Evolutionary conservation across 768 basidiomycete genomes (phyloP), one percentile per base, ranked within the genome.

Genomic region (Thelephora ganbajun): DNA sequence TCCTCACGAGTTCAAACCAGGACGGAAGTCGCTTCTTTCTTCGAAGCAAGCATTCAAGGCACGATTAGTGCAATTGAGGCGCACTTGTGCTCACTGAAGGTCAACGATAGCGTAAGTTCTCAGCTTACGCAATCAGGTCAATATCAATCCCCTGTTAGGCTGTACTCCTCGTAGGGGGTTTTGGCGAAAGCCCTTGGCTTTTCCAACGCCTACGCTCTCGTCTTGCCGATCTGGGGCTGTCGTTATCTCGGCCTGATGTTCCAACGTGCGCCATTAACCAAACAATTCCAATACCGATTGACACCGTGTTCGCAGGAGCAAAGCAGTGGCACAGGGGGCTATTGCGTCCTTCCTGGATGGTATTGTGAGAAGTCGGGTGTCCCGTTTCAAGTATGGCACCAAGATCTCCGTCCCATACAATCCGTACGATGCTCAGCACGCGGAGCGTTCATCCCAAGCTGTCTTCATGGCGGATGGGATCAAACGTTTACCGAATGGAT

Each of bases 311-410:
- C 35, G 13, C 46, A 71, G 69, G 33, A 66, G 64, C 53, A 76
- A 67, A 57, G 76, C 73, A 0, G 76, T 77, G 7, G 72, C 76
- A 1, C 71, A 76, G 42, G 76, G 76, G 1, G 72, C 67, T 5
- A 56, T 67, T 19, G 65, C 62, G 2, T 69, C 56, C 47, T 65
- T 59, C 22, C 45, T 78, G 14, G 71, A 77, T 49, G 69, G 69
- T 50, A 67, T 69, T 11, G 74, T 77, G 5, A 63, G 67, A 6
- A 64, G 64, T 4, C 67, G 76, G 30, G 66, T 77, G 3, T 62
- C 74, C 2, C 69, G 66, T 51, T 52, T 66, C 46, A 72, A 71
- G 0, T 77, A 73, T 47, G 76, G 76, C 3, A 66, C 66, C 2
- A 61, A 66, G 19, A 66, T 68, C 51, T 53, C 56, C 35, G 51